phyloP scores from a whole-genome alignment of 176 grass and related monocot species.

The Bonia amplexicaulis region DNA sequence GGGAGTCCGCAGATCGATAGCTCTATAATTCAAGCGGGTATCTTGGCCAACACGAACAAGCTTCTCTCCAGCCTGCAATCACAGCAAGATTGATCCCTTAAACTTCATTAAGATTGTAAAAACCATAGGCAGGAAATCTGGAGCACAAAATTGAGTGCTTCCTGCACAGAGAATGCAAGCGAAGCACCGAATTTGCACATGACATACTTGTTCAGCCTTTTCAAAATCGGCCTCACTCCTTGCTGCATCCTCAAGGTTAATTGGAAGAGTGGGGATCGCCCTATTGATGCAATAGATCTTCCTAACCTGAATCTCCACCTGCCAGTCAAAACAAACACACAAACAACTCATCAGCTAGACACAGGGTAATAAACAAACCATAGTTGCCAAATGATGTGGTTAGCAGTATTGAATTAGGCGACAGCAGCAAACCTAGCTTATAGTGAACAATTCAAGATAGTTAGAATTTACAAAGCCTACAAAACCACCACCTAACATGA shows the following conservation, averaged over 20 bases:
- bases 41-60: slow-evolving; percentile 87
- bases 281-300: slow-evolving; percentile 89
- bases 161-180: background rate
- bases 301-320: slow-evolving; percentile 86
- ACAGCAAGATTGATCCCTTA: background rate
- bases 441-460: background rate
- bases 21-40: slow-evolving; percentile 66
- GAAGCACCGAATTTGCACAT: background rate
- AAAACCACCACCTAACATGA: background rate
- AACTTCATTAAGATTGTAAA: background rate
- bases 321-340: background rate
- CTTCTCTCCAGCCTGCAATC: slow-evolving; percentile 67
- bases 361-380: background rate
- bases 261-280: slow-evolving; percentile 64
- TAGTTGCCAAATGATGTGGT: background rate
- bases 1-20: slow-evolving; percentile 65
- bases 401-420: background rate
- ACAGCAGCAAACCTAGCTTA: background rate
- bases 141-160: background rate
- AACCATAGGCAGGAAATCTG: background rate
- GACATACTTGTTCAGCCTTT: slow-evolving; percentile 60
- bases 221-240: slow-evolving; percentile 71
- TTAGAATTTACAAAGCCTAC: background rate
- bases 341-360: background rate
- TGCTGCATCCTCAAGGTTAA: slow-evolving; percentile 81